Percentiles rank a stretch among this genome's conserved stretches.
Conservation (phyloP, 495 filamentous ascomycete genomes). For the Daldinia loculata region DNA sequence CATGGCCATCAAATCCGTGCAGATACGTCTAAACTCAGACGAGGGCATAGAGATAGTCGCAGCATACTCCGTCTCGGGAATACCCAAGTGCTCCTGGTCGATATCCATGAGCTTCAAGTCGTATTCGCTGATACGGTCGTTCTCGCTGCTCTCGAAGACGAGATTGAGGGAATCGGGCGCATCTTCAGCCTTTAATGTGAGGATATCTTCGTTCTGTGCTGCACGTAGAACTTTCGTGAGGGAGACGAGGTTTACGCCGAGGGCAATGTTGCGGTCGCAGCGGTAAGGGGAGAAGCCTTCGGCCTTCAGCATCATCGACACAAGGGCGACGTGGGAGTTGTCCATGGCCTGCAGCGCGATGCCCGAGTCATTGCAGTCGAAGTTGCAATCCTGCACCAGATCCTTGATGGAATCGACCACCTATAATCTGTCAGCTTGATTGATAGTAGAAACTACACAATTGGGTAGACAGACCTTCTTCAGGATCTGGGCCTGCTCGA, state of each 20-base stretch:
- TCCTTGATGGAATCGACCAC: conserved; percentile 99
- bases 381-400: conserved; percentile 99
- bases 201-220: conserved; percentile 92
- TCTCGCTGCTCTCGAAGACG: conserved; percentile 90
- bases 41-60: conserved; percentile 90
- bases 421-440: conserved; percentile 54
- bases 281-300: conserved; percentile 96
- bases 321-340: conserved; percentile 98
- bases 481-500: conserved; percentile 92
- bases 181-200: conserved; percentile 97
- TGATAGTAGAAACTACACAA: neutral
- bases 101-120: conserved; percentile 99
- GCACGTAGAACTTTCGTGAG: conserved; percentile 97
- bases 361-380: conserved; percentile 99
- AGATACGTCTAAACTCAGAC: conserved; percentile 92
- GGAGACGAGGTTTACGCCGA: conserved; percentile 95
- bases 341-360: conserved; percentile 99
- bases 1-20: conserved; percentile 85
- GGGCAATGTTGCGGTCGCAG: conserved; percentile 98
- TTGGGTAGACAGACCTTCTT: conserved; percentile 78
- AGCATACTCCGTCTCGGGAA: conserved; percentile 97
- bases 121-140: conserved; percentile 94
- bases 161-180: conserved; percentile 94
- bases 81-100: conserved; percentile 98
- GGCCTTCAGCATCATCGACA: conserved; percentile 97